Base-by-base conservation (phyloP, 495 filamentous ascomycete species). In the Collariella sp. region DNA sequence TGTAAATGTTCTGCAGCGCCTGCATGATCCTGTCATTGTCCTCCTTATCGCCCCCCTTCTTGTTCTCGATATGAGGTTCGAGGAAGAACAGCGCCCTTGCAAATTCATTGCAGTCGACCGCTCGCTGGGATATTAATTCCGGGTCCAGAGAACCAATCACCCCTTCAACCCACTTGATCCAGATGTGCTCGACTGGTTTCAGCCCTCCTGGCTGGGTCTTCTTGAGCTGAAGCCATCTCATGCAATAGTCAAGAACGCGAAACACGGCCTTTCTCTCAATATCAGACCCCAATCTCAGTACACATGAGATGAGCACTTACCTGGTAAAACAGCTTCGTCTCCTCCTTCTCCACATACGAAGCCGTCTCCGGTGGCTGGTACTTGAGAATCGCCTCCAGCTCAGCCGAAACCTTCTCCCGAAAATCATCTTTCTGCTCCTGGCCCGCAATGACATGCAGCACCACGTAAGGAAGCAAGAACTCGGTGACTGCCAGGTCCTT, bases 41-140 rank as follows among this genome's bases (percentile, higher is more conserved):
- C 2, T 64, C 60, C 15, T 72, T 65, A 12, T 70, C 63, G 26
- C 56, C 52, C 3, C 70, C 69, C 38, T 72, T 77, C 47, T 74
- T 69, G 18, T 85, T 48, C 33, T 69, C 82, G 49, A 95, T 88
- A 59, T 91, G 86, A 62, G 91, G 88, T 66, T 99, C 93, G 79
- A 91, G 89, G 61, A 95, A 85, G 64, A 94, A 95, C 20, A 97
- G 72, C 13, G 94, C 94, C 42, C 94, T 79, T 13, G 94, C 85
- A 66, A 87, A 97, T 20, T 93, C 95, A 51, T 86, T 87, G 68
- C 93, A 96, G 61, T 96, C 88, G 16, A 95, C 77, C 11, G 93
- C 91, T 60, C 91, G 82, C 39, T 78, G 77, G 5, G 91, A 89
- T 38, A 96, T 87, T 38, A 93, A 69, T 54, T 95, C 88, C 2